Evolutionary conservation across 1,139 yeast genomes (phyloP), one percentile per base, ranked within the genome.

Genomic region (Yamadazyma sp.): DNA sequence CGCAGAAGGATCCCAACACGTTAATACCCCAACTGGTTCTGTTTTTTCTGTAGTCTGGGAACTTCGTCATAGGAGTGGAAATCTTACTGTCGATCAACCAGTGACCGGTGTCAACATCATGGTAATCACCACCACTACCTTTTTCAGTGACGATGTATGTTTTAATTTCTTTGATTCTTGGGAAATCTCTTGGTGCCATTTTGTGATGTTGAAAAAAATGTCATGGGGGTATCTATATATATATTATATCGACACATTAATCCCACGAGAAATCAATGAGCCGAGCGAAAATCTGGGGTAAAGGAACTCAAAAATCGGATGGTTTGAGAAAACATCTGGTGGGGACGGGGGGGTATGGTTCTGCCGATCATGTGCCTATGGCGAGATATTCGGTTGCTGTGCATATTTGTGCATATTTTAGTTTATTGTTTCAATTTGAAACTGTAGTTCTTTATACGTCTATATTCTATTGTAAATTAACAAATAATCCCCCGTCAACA

Each of bases 121-220:
- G 77, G 51, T 71, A 71, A 49, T 71, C 77, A 39, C 76, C 77
- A 40, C 76, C 76, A 39, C 65, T 57, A 29, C 75, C 76, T 45
- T 63, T 65, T 30, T 70, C 76, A 39, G 59, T 58, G 26, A 70
- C 51, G 33, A 70, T 56, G 52, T 56, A 71, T 26, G 76, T 70
- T 41, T 62, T 65, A 33, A 71, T 61, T 35, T 57, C 59, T 41
- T 59, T 65, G 50, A 71, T 71, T 39, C 54, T 66, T 37, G 76
- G 76, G 49, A 70, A 70, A 17, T 57, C 61, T 34, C 40, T 53
- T 35, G 48, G 37, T 20, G 43, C 37, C 42, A 40, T 41, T 25
- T 26, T 29, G 30, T 15, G 15, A 13, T 12, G 14, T 6, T 12
- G 16, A 26, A 26, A 26, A 26, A 12, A 13, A 26, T 6, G 16